phyloP scores from a whole-genome alignment of 2,329 filamentous ascomycete species.

The Aspergillus pseudoviridinutans region DNA sequence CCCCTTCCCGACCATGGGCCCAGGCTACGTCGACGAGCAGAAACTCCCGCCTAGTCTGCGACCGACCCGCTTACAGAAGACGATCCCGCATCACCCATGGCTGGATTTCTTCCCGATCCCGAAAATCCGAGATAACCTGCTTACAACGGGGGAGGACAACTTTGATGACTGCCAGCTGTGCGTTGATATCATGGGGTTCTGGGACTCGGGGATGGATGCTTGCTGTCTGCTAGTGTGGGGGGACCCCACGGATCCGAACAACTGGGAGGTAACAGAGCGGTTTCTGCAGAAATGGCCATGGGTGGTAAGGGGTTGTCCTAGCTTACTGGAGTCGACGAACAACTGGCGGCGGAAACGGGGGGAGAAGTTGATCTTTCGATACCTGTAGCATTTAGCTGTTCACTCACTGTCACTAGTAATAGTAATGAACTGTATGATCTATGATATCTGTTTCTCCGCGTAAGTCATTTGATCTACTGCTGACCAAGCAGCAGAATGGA shows the following conservation, averaged over 20 bases:
- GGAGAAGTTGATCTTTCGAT: constrained; percentile 25
- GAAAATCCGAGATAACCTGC: constrained; percentile 39
- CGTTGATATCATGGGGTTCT: constrained; percentile 35
- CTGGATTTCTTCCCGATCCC: constrained; percentile 33
- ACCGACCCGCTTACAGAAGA: constrained; percentile 38
- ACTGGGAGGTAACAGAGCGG: constrained; percentile 47
- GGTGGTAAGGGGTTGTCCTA: constrained; percentile 23
- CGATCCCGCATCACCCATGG: constrained; percentile 40
- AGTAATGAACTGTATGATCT: not conserved
- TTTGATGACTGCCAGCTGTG: constrained; percentile 37
- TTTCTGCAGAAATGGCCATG: constrained; percentile 47
- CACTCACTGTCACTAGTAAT: not conserved
- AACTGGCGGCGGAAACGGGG: constrained; percentile 22
- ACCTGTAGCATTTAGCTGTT: constrained; percentile 13
- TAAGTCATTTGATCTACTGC: not conserved
- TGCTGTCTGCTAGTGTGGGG: constrained; percentile 48
- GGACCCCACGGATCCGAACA: constrained; percentile 41
- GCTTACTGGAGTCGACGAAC: constrained; percentile 24
- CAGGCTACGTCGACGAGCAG: constrained; percentile 4
- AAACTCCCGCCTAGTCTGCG: constrained; percentile 26
- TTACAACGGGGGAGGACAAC: constrained; percentile 23
- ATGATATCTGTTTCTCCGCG: too few relatives aligned
- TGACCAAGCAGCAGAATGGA: not conserved
- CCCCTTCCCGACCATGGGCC: constrained; percentile 16
- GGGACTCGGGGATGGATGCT: constrained; percentile 17